These are phyloP conservation scores for Chaetothyriales sp. DNA, from an alignment of 2,329 filamentous ascomycete species.

Conservation along the genomic window DNA sequence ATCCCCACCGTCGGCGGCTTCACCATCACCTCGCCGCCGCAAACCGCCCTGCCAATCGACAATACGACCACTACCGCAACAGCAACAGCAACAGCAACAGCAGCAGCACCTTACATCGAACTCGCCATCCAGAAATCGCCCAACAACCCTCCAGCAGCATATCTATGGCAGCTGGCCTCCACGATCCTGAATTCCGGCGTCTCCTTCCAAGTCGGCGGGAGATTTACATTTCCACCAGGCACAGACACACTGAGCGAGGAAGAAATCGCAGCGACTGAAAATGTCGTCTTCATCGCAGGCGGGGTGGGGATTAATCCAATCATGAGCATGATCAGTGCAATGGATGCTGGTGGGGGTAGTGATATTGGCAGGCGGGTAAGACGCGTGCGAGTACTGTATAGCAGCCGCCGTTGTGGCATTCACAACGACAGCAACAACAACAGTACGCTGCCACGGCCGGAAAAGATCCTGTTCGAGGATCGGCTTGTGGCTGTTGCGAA, in stretches of 20 bases:
- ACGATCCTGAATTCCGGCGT: constrained; percentile 45
- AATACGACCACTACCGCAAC: constrained; percentile 11
- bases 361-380: constrained; percentile 1
- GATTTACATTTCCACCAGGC: constrained; percentile 62
- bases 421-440: neutral
- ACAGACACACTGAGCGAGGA: constrained; percentile 23
- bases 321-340: constrained; percentile 18
- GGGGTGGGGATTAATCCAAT: constrained; percentile 60
- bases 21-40: constrained; percentile 64
- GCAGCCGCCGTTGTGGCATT: constrained; percentile 11
- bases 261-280: constrained; percentile 30
- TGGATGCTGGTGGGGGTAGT: constrained; percentile 9
- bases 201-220: constrained; percentile 59
- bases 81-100: constrained; percentile 7
- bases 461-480: constrained; percentile 37
- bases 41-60: constrained; percentile 23
- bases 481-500: constrained; percentile 32
- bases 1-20: constrained; percentile 64
- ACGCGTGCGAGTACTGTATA: constrained; percentile 13
- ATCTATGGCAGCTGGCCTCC: constrained; percentile 49
- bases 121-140: constrained; percentile 62
- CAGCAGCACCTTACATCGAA: constrained; percentile 45
- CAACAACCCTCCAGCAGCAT: constrained; percentile 56
- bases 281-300: constrained; percentile 60
- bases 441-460: constrained; percentile 8